These are phyloP conservation scores for Fraxinus anomala DNA, from an alignment of 257 asterid genomes.

Conservation along the genomic window DNA sequence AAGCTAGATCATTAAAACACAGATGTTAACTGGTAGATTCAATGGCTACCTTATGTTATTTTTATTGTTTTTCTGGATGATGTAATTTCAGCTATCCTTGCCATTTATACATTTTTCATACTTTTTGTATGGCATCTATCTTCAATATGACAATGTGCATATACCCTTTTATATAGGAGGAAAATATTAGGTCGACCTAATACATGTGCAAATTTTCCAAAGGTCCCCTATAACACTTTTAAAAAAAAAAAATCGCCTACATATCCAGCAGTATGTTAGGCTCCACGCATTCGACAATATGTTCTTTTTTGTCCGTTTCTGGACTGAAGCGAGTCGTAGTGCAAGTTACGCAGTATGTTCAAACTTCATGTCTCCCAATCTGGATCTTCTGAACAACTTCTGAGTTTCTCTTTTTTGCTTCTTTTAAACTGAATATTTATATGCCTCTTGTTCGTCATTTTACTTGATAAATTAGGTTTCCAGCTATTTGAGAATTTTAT, in stretches of 20 bases:
- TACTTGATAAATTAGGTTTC: neutral
- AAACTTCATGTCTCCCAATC: conserved; percentile 10
- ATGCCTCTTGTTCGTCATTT: neutral
- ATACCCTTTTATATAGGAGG: too few relatives aligned
- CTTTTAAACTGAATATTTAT: neutral
- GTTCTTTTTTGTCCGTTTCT: neutral
- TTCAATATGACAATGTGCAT: neutral
- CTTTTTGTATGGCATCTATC: neutral
- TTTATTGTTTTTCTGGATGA: neutral
- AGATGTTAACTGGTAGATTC: neutral
- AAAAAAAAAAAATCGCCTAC: too few relatives aligned
- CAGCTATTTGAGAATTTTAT: neutral
- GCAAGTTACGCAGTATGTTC: conserved; percentile 2
- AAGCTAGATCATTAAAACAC: neutral
- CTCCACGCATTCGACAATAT: too few relatives aligned
- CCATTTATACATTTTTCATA: too few relatives aligned
- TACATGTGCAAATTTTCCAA: too few relatives aligned
- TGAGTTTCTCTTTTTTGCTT: neutral
- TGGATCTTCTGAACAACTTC: conserved; percentile 9
- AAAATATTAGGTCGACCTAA: too few relatives aligned
- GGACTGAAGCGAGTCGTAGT: neutral
- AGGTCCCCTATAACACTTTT: too few relatives aligned
- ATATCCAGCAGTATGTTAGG: too few relatives aligned
- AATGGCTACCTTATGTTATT: neutral
- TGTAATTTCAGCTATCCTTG: neutral